phyloP scores from a whole-genome alignment of 345 rosid genomes.

The Cardiospermum halicacabum region DNA sequence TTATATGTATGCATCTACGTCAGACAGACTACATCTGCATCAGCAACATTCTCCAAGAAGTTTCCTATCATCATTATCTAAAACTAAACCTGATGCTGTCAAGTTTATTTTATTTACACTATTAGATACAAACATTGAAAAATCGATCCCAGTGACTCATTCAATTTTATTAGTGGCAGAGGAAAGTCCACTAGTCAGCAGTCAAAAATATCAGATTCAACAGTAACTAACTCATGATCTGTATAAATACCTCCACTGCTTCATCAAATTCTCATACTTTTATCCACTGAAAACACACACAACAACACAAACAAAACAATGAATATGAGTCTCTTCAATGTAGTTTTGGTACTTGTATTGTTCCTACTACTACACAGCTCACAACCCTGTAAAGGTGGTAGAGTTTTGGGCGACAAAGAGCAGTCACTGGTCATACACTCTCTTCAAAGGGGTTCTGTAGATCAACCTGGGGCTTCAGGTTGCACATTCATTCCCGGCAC shows the following conservation, averaged over 20 bases:
- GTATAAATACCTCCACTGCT: slow-evolving; percentile 12
- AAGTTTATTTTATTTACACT: not conserved
- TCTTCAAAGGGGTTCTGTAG: slow-evolving; percentile 36
- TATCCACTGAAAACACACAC: not conserved
- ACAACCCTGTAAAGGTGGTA: slow-evolving; percentile 19
- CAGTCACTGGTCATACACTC: slow-evolving; percentile 29
- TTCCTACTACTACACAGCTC: slow-evolving; percentile 19
- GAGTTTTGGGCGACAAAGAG: slow-evolving; percentile 18
- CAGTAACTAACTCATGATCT: not conserved
- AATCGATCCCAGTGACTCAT: not conserved
- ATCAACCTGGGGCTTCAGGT: slow-evolving; percentile 43
- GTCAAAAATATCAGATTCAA: slow-evolving; percentile 22
- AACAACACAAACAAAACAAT: not conserved
- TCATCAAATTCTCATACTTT: not conserved
- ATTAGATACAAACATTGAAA: not conserved
- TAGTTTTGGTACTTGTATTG: slow-evolving; percentile 21
- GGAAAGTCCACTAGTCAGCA: slow-evolving; percentile 20
- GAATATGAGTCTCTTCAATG: slow-evolving; percentile 20
- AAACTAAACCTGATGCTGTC: not conserved
- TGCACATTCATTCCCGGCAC: slow-evolving; percentile 54
- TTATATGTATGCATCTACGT: too few relatives aligned
- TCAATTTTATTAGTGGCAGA: not conserved
- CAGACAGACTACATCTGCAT: too few relatives aligned
- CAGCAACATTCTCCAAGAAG: slow-evolving; percentile 2
- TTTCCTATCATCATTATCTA: not conserved